Evolutionary conservation across 805 yeast species (phyloP), one percentile per base, ranked within the genome.

Genomic region (Yamadazyma kitorensis): DNA sequence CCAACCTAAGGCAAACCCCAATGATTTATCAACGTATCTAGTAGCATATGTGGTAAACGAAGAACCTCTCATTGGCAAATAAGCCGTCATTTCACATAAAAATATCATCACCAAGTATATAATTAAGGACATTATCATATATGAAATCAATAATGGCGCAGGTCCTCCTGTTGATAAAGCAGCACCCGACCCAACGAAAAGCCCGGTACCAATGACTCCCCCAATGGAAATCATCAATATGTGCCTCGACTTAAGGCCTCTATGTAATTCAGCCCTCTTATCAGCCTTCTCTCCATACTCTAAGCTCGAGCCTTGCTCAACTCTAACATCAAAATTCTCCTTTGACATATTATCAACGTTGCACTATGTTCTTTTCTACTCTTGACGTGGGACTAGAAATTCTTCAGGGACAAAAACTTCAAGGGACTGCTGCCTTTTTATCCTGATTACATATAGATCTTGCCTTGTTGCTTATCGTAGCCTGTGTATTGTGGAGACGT

Each of bases 131-230:
- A 55, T 47, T 28, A 55, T 36, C 11, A 45, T 18, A 42, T 77
- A 63, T 2, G 64, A 59, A 31, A 59, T 52, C 13, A 62, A 46
- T 6, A 63, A 43, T 31, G 59, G 61, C 8, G 55, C 63, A 5
- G 67, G 64, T n/a, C 67, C 66, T 29, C 67, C 63, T 14, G 51
- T 38, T n/a, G 44, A 29, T 34, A 63, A 47, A 2, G 63, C 59
- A 19, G 49, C 44, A 23, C 69, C 69, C 9, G 65, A 52, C 22
- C 67, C 68, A 19, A 63, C 56, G 31, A 63, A 61, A 29, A 80
- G 61, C 48, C 86, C 86, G 5, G 93, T 81, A 51, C 95, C 96
- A 40, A 86, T 81, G 33, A 91, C 82, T 35, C 94, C 89, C 41
- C 93, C 93, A 39, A 86, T 70, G 27, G 94, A 87, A 51, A 86